Evolutionary conservation across 495 filamentous ascomycete genomes (phyloP), one percentile per base, ranked within the genome.

Genomic region (Neurospora sp.): DNA sequence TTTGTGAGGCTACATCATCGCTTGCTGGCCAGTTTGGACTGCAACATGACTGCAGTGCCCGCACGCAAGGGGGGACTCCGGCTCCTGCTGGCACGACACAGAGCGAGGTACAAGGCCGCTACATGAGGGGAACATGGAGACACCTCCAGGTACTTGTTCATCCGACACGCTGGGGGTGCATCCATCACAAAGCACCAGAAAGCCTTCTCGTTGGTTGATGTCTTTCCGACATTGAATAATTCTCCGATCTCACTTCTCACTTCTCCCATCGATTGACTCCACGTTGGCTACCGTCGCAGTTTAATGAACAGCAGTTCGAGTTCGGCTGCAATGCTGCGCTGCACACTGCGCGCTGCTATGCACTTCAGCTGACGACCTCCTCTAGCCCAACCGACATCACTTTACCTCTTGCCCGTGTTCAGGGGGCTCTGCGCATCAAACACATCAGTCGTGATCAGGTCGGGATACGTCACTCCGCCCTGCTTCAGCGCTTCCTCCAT

Each of bases 401-500:
- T 23, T 78, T 72, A 80, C 70, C 77, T 74, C 74, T 78, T 81
- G 41, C 85, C 85, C 39, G 83, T 85, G 77, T 89, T 89, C 70
- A 87, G 78, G 4, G 84, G 81, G 78, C 86, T 85, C 78, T 86
- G 82, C 41, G 83, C 79, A 76, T 90, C 88, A 82, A 90, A 95
- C 60, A 93, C 88, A 70, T 87, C 87, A 72, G 87, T 94, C 82
- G 96, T 91, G 80, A 98, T 96, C 77, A 88, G 84, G 73, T 92
- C 90, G 38, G 94, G 93, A 86, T 96, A 97, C 75, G 80, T 86
- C 79, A 98, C 83, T 4, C 88, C 92, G 70, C 90, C 90, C 86
- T 95, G 91, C 81, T 83, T 86, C 78, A 95, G 86, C 23, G 94
- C 91, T 84, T 92, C 89, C 86, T 98, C 95, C 95, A 98, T 97